Percentiles rank a stretch among this genome's conserved stretches.
Evolutionary conservation across 2,329 filamentous ascomycete genomes (phyloP).

Genomic region (Claviceps digitariae): DNA sequence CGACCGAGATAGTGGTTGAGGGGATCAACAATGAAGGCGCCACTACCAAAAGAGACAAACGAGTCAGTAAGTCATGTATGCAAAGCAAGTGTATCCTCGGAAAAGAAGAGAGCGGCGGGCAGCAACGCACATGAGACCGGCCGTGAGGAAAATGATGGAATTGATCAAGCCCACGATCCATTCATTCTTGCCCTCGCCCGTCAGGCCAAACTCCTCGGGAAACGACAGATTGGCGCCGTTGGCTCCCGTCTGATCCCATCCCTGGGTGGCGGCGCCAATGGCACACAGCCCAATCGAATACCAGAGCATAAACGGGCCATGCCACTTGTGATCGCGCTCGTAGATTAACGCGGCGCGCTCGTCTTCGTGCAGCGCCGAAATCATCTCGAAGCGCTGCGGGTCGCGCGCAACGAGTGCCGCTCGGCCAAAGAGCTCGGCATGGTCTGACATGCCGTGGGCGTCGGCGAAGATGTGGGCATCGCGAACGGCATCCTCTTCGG

Average conservation of each 20-base stretch:
- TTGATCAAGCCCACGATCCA: constrained; percentile 20
- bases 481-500: constrained; percentile 8
- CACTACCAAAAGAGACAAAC: constrained; percentile 5
- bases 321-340: constrained; percentile 44
- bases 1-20: constrained; percentile 50
- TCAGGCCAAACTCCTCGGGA: constrained; percentile 27
- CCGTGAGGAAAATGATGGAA: constrained; percentile 20
- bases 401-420: constrained; percentile 17
- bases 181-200: constrained; percentile 27
- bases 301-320: constrained; percentile 26
- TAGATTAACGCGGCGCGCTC: constrained; percentile 20
- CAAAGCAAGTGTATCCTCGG: not conserved
- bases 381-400: constrained; percentile 9
- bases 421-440: constrained; percentile 24
- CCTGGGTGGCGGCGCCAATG: constrained; percentile 41
- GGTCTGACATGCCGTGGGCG: constrained; percentile 30
- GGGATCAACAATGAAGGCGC: constrained; percentile 24
- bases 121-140: constrained; percentile 42
- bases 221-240: constrained; percentile 49
- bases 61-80: not conserved
- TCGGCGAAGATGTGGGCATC: constrained; percentile 36
- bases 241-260: constrained; percentile 49
- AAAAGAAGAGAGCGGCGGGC: not conserved
- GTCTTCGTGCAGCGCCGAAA: constrained; percentile 11
- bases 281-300: constrained; percentile 37